These are phyloP conservation scores for Pseudogymnoascus sp. DNA, from an alignment of 2,329 filamentous ascomycete species.

Conservation along the genomic window DNA sequence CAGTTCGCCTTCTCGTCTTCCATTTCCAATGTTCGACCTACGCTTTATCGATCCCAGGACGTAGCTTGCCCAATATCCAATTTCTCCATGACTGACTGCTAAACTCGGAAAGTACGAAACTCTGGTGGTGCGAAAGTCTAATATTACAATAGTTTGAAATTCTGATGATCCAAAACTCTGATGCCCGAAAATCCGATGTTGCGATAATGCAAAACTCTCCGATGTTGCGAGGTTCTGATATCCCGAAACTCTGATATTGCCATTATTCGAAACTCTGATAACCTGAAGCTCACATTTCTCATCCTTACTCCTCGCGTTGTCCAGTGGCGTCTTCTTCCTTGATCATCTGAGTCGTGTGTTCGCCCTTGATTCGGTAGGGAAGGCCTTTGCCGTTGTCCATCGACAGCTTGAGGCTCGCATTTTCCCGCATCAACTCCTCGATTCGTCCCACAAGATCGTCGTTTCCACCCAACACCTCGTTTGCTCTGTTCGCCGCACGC, in stretches of 20 bases:
- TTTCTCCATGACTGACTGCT: neutral
- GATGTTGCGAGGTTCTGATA: neutral
- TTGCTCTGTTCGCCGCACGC: neutral
- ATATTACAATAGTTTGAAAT: neutral
- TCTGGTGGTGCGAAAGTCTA: neutral
- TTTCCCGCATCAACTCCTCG: neutral
- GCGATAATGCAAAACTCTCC: neutral
- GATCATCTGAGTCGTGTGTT: neutral
- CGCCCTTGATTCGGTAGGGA: neutral
- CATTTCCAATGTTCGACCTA: neutral
- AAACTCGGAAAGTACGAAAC: too few relatives aligned
- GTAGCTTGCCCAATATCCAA: neutral
- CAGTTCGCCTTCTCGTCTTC: neutral
- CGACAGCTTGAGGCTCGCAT: neutral
- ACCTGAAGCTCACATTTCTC: neutral
- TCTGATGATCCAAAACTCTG: neutral
- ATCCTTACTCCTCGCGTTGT: neutral
- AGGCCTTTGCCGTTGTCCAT: neutral
- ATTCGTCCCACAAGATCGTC: neutral
- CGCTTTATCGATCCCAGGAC: neutral
- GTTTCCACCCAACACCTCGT: neutral
- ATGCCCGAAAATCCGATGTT: neutral
- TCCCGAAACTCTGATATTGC: neutral
- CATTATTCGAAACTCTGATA: neutral
- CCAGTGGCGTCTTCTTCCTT: neutral